Evolutionary conservation across 2,329 filamentous ascomycete species (phyloP).

Genomic region (Corynespora cassiicola): DNA sequence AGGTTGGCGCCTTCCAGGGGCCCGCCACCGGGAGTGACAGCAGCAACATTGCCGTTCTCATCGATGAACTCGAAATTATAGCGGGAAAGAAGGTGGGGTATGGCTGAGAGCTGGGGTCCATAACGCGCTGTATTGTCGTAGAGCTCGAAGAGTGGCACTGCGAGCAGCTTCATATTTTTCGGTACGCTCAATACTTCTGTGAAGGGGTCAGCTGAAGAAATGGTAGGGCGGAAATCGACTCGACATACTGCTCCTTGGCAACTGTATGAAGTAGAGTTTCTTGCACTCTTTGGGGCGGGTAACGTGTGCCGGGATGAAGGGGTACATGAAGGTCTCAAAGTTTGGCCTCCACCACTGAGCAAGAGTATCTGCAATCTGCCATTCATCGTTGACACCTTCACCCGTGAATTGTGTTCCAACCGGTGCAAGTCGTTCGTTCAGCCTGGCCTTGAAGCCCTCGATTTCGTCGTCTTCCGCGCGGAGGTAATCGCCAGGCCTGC

Average conservation of each 20-base stretch:
- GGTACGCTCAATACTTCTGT: conserved; percentile 92
- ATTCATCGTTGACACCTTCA: conserved; percentile 88
- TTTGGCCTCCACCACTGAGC: conserved; percentile 99
- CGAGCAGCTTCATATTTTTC: conserved; percentile 99
- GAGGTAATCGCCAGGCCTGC: conserved; percentile 88
- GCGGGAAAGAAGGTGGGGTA: conserved; percentile 89
- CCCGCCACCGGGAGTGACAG: conserved; percentile 80
- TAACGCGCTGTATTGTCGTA: conserved; percentile 97
- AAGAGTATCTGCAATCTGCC: conserved; percentile 92
- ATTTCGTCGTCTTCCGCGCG: conserved; percentile 89
- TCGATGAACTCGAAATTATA: conserved; percentile 99
- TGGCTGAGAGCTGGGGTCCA: conserved; percentile 93
- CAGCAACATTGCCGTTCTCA: conserved; percentile 86
- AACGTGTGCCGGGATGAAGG: conserved; percentile 94
- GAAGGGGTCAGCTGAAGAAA: conserved; percentile 14
- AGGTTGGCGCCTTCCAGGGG: conserved; percentile 48
- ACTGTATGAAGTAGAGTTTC: conserved; percentile 96
- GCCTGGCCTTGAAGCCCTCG: conserved; percentile 88
- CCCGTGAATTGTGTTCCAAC: conserved; percentile 82
- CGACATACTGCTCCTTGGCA: conserved; percentile 84
- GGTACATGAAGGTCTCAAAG: conserved; percentile 99
- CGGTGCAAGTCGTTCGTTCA: conserved; percentile 93
- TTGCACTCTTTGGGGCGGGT: conserved; percentile 98
- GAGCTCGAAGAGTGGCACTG: conserved; percentile 94
- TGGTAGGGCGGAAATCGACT: background rate